Evolutionary conservation across 257 asterid genomes (phyloP), one percentile per base, ranked within the genome.

Genomic region (Dorcoceras hygrometricum): DNA sequence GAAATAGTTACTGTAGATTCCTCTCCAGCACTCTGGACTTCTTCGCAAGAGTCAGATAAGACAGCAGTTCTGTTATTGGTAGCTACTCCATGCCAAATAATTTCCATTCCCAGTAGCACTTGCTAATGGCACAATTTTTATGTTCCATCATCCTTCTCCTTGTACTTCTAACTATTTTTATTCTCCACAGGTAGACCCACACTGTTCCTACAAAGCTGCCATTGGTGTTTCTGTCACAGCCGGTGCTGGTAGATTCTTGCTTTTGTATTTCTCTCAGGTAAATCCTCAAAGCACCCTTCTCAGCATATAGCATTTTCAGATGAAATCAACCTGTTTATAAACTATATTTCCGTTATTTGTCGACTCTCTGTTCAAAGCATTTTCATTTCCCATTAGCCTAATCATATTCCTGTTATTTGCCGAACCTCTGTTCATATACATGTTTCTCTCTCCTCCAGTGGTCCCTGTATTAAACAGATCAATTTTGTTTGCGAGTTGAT

Each of bases 1-100:
- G 87, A 88, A 84, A 86, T 85, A 76, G 77, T 94, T 73, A 73
- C 85, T 57, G 97, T 94, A 76, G 99, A 94, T 84, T 90, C 99
- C 66, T 85, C 92, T 70, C 97, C 99, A 43, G 92, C 88, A 23
- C 82, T 84, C 25, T 94, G 95, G 99, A 69, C 81, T 29, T 87
- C 97, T 64, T 73, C 78, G 43, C 84, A 67, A 71, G 87, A 73
- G 72, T 85, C 97, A 67, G 97, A 90, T 63, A 84, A 76, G 77
- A 88, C 99, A 16, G 73, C 77, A 59, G 87, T 87, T 51, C 67
- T 90, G 76, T 74, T 93, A 75, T 75, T 93, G 95, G 99, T 93
- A 28, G 55, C 66, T 43, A 56, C 74, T 62, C 69, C 59, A 31
- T 48, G 68, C 36, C 18, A 67, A 69, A 43, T 55, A 50, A 57